A percentile compares a stretch with the other conserved stretches of the same genome.
phyloP scores from a whole-genome alignment of 2,329 filamentous ascomycete genomes.

The Epichloe scottii region DNA sequence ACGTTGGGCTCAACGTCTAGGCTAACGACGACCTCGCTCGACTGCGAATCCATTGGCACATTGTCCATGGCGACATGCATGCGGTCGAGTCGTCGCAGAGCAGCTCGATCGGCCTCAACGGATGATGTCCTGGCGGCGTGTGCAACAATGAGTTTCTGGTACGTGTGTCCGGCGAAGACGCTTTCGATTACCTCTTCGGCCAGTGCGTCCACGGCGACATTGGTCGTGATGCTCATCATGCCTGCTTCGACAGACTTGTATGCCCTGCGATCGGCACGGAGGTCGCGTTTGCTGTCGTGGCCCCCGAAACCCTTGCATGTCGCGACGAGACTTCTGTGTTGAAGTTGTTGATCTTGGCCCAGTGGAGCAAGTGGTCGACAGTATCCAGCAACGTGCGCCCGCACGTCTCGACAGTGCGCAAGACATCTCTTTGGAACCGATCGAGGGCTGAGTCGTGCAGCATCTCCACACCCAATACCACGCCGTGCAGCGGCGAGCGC shows the following conservation, averaged over 20 bases:
- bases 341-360: slow-evolving; percentile 39
- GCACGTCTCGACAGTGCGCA: slow-evolving; percentile 37
- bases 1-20: slow-evolving; percentile 30
- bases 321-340: slow-evolving; percentile 4
- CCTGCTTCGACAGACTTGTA: slow-evolving; percentile 4
- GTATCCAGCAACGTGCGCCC: slow-evolving; percentile 39
- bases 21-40: slow-evolving; percentile 16
- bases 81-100: slow-evolving; percentile 11
- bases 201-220: slow-evolving; percentile 25
- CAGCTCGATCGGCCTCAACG: slow-evolving; percentile 3
- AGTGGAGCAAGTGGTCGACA: slow-evolving; percentile 41
- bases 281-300: neutral
- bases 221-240: slow-evolving; percentile 9
- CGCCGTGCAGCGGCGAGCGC: slow-evolving; percentile 47
- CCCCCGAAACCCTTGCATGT: neutral
- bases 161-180: slow-evolving; percentile 32
- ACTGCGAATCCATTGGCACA: slow-evolving; percentile 7
- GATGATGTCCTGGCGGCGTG: slow-evolving; percentile 5
- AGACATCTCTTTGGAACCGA: slow-evolving; percentile 31
- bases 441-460: slow-evolving; percentile 37
- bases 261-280: neutral
- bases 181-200: slow-evolving; percentile 35
- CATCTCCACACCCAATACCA: slow-evolving; percentile 41
- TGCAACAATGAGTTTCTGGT: slow-evolving; percentile 15
- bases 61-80: slow-evolving; percentile 30